Evolutionary conservation across 2,329 filamentous ascomycete genomes (phyloP).

Genomic region (Stemphylium beticola): DNA sequence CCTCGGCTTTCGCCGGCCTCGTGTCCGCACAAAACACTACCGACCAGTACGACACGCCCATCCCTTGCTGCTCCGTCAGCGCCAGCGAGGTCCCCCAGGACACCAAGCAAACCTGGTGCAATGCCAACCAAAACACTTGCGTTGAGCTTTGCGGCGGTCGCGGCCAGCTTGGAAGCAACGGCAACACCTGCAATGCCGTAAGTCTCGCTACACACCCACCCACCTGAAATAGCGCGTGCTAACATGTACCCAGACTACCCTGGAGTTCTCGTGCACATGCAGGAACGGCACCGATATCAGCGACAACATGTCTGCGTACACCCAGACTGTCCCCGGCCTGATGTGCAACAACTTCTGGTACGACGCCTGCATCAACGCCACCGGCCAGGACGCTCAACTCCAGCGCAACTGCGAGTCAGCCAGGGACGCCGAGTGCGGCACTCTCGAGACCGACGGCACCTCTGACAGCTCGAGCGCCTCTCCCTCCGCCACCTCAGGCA

Average conservation of each 20-base stretch:
- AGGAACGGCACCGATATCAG: constrained; percentile 60
- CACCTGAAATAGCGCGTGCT: constrained; percentile 10
- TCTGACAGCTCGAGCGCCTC: constrained; percentile 23
- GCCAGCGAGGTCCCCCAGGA: constrained; percentile 48
- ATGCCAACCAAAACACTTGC: constrained; percentile 65
- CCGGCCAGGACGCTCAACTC: constrained; percentile 47
- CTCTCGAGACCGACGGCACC: constrained; percentile 29
- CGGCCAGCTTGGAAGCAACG: constrained; percentile 48
- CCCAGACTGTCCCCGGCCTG: constrained; percentile 65
- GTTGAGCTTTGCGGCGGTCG: constrained; percentile 62
- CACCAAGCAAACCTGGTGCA: constrained; percentile 61
- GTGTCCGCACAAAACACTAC: constrained; percentile 54
- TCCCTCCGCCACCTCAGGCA: constrained; percentile 37
- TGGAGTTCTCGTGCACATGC: constrained; percentile 66
- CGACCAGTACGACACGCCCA: constrained; percentile 22
- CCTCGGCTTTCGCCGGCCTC: constrained; percentile 54
- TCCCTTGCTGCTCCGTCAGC: constrained; percentile 53
- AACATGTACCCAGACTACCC: constrained; percentile 50
- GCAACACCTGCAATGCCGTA: constrained; percentile 65
- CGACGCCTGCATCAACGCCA: constrained; percentile 48
- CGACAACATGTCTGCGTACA: constrained; percentile 53
- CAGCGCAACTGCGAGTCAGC: constrained; percentile 55
- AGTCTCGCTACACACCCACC: constrained; percentile 39
- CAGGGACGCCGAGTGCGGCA: constrained; percentile 59
- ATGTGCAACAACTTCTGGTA: constrained; percentile 63